A percentile compares a stretch with the other conserved stretches of the same genome.
Conservation (phyloP, 495 filamentous ascomycete genomes). For the Aspergillus egyptiacus region DNA sequence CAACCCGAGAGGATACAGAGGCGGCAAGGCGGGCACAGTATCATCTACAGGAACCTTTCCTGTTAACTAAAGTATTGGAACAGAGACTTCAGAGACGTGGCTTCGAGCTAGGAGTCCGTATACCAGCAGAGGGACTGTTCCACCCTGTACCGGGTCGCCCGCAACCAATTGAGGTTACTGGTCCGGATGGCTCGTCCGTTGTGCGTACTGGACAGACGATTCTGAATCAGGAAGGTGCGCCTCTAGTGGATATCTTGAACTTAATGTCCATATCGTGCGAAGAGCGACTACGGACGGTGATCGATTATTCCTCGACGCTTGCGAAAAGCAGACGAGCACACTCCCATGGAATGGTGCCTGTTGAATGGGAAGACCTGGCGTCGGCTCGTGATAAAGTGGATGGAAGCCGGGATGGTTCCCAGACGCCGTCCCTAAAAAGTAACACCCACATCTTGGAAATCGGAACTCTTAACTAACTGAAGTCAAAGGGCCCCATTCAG, state of each 20-base stretch:
- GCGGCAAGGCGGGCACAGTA: conserved; percentile 45
- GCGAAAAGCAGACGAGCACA: conserved; percentile 59
- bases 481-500: conserved; percentile 32
- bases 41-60: conserved; percentile 55
- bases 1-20: conserved; percentile 38
- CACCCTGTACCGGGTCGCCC: conserved; percentile 44
- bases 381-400: conserved; percentile 31
- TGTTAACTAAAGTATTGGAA: conserved; percentile 44
- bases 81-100: conserved; percentile 43
- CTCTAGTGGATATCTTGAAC: conserved; percentile 66
- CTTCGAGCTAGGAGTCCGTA: conserved; percentile 51
- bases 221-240: conserved; percentile 59
- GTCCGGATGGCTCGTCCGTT: conserved; percentile 50
- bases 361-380: conserved; percentile 64
- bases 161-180: conserved; percentile 48
- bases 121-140: conserved; percentile 59
- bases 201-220: conserved; percentile 53
- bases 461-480: conserved; percentile 1
- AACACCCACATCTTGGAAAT: conserved; percentile 21
- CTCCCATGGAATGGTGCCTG: conserved; percentile 65
- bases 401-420: conserved; percentile 33
- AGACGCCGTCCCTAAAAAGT: conserved; percentile 57
- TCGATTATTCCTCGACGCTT: conserved; percentile 64
- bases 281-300: conserved; percentile 58
- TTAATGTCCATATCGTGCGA: conserved; percentile 70